Evolutionary conservation across 768 basidiomycete genomes (phyloP).

Genomic region (Kwoniella bestiolae): DNA sequence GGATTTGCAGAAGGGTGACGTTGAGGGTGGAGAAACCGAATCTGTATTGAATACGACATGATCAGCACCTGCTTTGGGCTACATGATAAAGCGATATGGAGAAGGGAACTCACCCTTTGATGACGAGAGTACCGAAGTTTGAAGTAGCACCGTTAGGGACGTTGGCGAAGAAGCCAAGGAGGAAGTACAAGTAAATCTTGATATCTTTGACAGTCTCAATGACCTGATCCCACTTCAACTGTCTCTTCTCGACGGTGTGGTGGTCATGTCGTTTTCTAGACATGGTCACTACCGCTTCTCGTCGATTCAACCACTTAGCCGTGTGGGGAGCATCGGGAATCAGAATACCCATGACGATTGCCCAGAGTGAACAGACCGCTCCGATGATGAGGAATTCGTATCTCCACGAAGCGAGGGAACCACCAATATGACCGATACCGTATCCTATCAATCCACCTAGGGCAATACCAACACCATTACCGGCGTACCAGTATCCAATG

Average conservation of each 20-base stretch:
- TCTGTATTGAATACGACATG: too few relatives aligned
- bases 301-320: constrained; percentile 44
- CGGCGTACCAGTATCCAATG: constrained; percentile 58
- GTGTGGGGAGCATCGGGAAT: constrained; percentile 54
- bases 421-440: constrained; percentile 48
- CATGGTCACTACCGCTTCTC: constrained; percentile 52
- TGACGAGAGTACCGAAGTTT: constrained; percentile 45
- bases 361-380: constrained; percentile 50
- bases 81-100: too few relatives aligned
- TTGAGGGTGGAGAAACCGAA: constrained; percentile 23
- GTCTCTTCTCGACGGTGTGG: constrained; percentile 51
- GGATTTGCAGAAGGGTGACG: constrained; percentile 45
- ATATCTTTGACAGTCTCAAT: constrained; percentile 43
- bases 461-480: constrained; percentile 60
- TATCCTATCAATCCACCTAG: constrained; percentile 59
- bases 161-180: constrained; percentile 52
- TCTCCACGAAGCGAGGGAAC: constrained; percentile 54
- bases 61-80: too few relatives aligned
- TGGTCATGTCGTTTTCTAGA: constrained; percentile 53
- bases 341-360: constrained; percentile 43
- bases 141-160: constrained; percentile 50
- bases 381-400: constrained; percentile 55
- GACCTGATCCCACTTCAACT: constrained; percentile 49
- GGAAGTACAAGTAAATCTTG: constrained; percentile 54
- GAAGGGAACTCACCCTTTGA: constrained; percentile 28